phyloP scores from a whole-genome alignment of 148 eudicot species.

The Chenopodium quinoa region DNA sequence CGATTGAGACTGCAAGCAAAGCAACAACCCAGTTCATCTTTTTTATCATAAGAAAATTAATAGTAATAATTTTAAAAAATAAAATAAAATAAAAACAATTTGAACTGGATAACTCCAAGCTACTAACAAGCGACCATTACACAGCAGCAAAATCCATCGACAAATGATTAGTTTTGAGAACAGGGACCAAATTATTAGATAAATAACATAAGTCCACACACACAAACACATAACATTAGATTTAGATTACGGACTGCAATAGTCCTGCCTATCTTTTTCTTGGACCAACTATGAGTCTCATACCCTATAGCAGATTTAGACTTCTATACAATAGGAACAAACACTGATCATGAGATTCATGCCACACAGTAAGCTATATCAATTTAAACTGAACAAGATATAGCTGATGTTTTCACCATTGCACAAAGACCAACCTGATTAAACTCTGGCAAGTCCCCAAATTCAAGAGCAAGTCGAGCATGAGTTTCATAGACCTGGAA shows the following conservation, averaged over 20 bases:
- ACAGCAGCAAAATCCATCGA: not conserved
- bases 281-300: not conserved
- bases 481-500: slow-evolving; percentile 94
- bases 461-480: slow-evolving; percentile 93
- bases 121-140: not conserved
- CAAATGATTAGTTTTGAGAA: not conserved
- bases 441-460: slow-evolving; percentile 88
- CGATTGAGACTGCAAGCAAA: slow-evolving; percentile 78
- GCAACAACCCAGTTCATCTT: slow-evolving; percentile 15
- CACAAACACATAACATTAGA: not conserved
- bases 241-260: not conserved
- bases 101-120: not conserved
- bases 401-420: not conserved
- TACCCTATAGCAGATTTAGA: not conserved
- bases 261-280: not conserved
- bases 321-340: not conserved
- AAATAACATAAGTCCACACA: not conserved
- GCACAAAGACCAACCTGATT: slow-evolving; percentile 67
- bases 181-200: not conserved
- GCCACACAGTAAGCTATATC: not conserved
- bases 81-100: not conserved
- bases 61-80: not conserved
- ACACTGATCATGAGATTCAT: not conserved
- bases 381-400: not conserved
- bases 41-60: not conserved